These are phyloP conservation scores for Artemisia tridentata DNA, from an alignment of 129 eudicot genomes.

Conservation along the genomic window DNA sequence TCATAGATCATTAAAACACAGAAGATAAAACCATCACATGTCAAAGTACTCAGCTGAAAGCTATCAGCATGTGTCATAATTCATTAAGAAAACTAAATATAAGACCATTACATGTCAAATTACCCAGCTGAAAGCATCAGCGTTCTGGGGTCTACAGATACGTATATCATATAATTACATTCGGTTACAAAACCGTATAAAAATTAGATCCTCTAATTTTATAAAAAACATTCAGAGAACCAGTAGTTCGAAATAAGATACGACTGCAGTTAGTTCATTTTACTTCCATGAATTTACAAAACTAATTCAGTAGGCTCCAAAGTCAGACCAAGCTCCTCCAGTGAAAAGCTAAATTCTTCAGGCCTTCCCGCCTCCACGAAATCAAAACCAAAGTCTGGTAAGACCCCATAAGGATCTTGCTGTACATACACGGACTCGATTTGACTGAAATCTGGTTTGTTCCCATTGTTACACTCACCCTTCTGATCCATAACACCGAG, in stretches of 20 bases:
- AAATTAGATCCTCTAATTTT: conserved; percentile 9
- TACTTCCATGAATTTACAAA: neutral
- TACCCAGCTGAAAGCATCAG: no score
- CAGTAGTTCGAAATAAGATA: conserved; percentile 6
- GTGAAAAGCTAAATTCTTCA: conserved; percentile 44
- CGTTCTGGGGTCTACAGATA: no score
- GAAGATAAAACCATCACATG: no score
- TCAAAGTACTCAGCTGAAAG: no score
- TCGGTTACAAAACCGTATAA: neutral
- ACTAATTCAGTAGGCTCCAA: conserved; percentile 20
- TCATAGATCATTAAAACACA: no score
- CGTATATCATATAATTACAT: conserved; percentile 6
- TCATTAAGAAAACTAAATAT: neutral
- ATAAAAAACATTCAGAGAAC: conserved; percentile 9
- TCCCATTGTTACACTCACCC: neutral
- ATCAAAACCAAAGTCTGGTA: conserved; percentile 38
- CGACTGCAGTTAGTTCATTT: conserved; percentile 9
- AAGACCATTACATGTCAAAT: neutral
- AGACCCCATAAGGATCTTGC: conserved; percentile 2
- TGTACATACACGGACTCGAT: conserved; percentile 1
- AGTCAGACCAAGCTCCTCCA: conserved; percentile 43
- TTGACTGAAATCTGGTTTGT: neutral
- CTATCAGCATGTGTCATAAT: neutral
- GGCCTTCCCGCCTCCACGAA: conserved; percentile 44
- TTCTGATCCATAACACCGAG: conserved; percentile 24